phyloP scores from a whole-genome alignment of 192 early-diverging fungal genomes.

The Podila horticola region DNA sequence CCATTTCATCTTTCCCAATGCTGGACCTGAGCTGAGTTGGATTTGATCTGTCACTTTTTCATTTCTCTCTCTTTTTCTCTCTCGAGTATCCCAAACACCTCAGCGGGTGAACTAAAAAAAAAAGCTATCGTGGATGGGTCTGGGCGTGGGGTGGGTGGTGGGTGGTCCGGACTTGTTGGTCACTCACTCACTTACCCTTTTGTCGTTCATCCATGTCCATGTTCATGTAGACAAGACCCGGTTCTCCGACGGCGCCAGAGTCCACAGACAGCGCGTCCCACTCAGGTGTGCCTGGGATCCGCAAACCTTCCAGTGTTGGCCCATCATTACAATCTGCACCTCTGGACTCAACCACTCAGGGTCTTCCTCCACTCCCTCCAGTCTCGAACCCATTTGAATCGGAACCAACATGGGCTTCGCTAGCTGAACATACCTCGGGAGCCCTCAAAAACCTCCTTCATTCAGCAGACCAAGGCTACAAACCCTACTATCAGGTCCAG shows the following conservation, averaged over 20 bases:
- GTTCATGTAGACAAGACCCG: slow-evolving; percentile 24
- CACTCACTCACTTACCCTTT: too few species aligned
- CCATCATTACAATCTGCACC: not conserved
- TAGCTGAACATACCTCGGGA: slow-evolving; percentile 34
- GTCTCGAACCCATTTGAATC: slow-evolving; percentile 44
- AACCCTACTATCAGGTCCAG: slow-evolving; percentile 38
- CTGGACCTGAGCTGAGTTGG: not conserved
- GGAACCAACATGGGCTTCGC: slow-evolving; percentile 41
- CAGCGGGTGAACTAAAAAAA: too few species aligned
- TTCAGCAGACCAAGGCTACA: slow-evolving; percentile 45
- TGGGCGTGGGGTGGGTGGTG: too few species aligned
- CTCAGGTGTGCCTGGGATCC: not conserved
- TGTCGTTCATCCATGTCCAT: not conserved
- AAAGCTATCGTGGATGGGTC: too few species aligned
- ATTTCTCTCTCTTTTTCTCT: not conserved
- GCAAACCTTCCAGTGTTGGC: slow-evolving; percentile 15
- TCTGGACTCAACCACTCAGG: not conserved
- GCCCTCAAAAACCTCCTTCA: slow-evolving; percentile 37
- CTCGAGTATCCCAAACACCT: too few species aligned
- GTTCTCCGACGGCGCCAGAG: slow-evolving; percentile 19
- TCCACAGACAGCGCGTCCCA: not conserved
- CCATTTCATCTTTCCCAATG: not conserved
- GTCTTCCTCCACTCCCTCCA: slow-evolving; percentile 27
- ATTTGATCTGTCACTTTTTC: not conserved
- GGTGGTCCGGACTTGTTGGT: too few species aligned